phyloP scores from a whole-genome alignment of 805 yeast species.

The Candida nemodendra region DNA sequence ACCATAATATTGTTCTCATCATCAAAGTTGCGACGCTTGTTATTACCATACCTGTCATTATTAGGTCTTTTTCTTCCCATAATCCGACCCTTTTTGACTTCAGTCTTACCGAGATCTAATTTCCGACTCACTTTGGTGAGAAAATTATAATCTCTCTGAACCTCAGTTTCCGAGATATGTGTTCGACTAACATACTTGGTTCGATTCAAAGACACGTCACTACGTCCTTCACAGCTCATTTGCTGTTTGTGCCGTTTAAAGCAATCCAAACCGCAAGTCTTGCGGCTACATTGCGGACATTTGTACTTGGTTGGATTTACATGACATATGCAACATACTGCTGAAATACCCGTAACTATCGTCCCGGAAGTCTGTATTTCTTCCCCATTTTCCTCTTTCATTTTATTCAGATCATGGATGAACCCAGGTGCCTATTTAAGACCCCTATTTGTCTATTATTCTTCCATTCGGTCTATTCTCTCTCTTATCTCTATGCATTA shows the following conservation, averaged over 20 bases:
- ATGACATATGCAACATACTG: slow-evolving; percentile 46
- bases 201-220: slow-evolving; percentile 43
- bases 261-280: slow-evolving; percentile 71
- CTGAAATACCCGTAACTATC: too few species aligned
- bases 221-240: slow-evolving; percentile 62
- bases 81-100: slow-evolving; percentile 47
- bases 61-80: slow-evolving; percentile 21
- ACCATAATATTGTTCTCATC: slow-evolving; percentile 29
- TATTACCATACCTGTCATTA: slow-evolving; percentile 18
- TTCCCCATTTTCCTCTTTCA: not conserved
- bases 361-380: not conserved
- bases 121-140: slow-evolving; percentile 57
- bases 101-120: slow-evolving; percentile 57
- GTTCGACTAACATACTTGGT: slow-evolving; percentile 53
- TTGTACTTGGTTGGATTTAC: slow-evolving; percentile 53
- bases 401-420: too few species aligned
- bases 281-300: slow-evolving; percentile 73
- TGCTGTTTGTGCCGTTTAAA: slow-evolving; percentile 66
- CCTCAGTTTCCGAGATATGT: slow-evolving; percentile 45
- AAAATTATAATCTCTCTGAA: slow-evolving; percentile 85
- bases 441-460: too few species aligned
- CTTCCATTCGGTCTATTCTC: too few species aligned
- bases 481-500: too few species aligned
- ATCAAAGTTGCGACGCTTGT: slow-evolving; percentile 27
- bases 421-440: too few species aligned